phyloP scores from a whole-genome alignment of 2,329 filamentous ascomycete species.

The Berkeleyomyces basicola region DNA sequence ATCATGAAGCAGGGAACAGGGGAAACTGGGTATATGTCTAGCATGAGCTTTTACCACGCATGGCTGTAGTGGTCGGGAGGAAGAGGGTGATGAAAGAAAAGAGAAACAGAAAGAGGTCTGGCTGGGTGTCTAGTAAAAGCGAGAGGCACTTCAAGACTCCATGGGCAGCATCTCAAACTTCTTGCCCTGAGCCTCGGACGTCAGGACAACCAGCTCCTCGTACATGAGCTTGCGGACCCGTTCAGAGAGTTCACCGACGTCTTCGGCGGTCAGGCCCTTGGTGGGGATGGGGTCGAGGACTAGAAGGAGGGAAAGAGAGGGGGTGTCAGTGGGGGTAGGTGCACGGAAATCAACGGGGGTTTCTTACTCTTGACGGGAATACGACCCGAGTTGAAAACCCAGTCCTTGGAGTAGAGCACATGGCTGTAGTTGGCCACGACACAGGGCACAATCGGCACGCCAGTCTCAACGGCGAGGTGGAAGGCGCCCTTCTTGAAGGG shows the following conservation, averaged over 20 bases:
- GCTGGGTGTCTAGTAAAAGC: background rate
- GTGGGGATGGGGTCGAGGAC: constrained; percentile 73
- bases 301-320: constrained; percentile 19
- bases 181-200: constrained; percentile 31
- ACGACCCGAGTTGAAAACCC: constrained; percentile 48
- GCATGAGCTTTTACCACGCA: background rate
- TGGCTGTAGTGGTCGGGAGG: background rate
- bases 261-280: constrained; percentile 50
- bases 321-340: background rate
- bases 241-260: constrained; percentile 58
- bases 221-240: constrained; percentile 62
- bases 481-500: constrained; percentile 99
- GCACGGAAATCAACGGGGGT: background rate
- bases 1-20: background rate
- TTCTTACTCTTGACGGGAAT: constrained; percentile 59
- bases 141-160: background rate
- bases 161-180: constrained; percentile 14
- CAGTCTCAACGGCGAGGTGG: constrained; percentile 84
- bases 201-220: constrained; percentile 40
- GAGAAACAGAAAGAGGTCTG: background rate
- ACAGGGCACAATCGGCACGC: constrained; percentile 80
- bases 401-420: constrained; percentile 45
- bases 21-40: background rate
- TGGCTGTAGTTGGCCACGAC: constrained; percentile 68
- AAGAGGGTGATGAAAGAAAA: background rate